Conservation (phyloP, 331 rosid species). For the Cydonia oblonga region DNA sequence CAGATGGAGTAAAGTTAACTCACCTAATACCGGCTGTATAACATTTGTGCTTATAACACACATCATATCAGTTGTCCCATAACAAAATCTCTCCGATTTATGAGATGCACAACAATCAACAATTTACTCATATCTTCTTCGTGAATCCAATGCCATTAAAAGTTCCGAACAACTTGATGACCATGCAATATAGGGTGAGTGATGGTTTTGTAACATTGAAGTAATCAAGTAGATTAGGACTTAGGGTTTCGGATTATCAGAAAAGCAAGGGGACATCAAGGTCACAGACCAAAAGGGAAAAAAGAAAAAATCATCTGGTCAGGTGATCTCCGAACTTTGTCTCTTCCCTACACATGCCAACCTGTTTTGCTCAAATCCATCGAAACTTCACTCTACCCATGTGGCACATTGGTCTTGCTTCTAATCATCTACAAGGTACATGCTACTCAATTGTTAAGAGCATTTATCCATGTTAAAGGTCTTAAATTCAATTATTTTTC, state of each 20-base stretch:
- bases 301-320: conserved; percentile 22
- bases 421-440: neutral
- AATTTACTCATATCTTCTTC: too few species aligned
- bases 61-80: too few species aligned
- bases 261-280: conserved; percentile 31
- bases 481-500: too few species aligned
- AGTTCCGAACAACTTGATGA: neutral
- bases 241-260: conserved; percentile 17
- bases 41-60: too few species aligned
- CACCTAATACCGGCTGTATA: too few species aligned
- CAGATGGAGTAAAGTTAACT: too few species aligned
- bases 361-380: conserved; percentile 20
- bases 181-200: neutral
- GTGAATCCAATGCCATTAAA: too few species aligned
- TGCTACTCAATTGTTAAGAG: neutral
- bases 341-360: conserved; percentile 24
- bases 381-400: conserved; percentile 27
- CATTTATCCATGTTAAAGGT: accelerated
- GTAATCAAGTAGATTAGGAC: conserved; percentile 7
- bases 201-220: neutral
- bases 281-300: conserved; percentile 35
- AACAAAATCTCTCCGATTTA: too few species aligned
- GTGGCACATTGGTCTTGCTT: conserved; percentile 18
- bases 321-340: conserved; percentile 7
- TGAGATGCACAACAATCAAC: too few species aligned